These are phyloP conservation scores for Coemansia sp. DNA, from an alignment of 192 early-diverging fungal species.

Conservation along the genomic window DNA sequence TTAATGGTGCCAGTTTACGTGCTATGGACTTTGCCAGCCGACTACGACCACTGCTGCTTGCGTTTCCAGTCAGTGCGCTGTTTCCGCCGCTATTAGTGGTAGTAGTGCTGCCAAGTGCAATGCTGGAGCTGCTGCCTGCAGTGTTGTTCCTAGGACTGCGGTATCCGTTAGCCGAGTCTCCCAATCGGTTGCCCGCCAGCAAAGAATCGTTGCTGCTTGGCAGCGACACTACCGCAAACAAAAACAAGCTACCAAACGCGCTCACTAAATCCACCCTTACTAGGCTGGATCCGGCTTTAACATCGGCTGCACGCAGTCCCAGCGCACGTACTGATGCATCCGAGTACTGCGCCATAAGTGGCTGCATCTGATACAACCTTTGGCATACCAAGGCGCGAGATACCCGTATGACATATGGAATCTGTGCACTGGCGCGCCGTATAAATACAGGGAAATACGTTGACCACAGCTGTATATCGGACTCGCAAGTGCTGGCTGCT, in stretches of 20 bases:
- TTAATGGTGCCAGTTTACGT: conserved; percentile 46
- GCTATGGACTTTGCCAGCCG: conserved; percentile 51
- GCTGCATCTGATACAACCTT: conserved; percentile 52
- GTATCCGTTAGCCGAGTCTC: conserved; percentile 3
- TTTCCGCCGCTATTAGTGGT: not conserved
- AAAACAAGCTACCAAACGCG: conserved; percentile 33
- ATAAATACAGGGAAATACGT: conserved; percentile 37
- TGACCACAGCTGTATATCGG: conserved; percentile 36
- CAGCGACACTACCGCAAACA: conserved; percentile 46
- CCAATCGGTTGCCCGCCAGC: conserved; percentile 1
- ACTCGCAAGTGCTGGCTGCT: conserved; percentile 26
- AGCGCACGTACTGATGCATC: conserved; percentile 35
- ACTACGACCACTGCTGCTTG: conserved; percentile 20
- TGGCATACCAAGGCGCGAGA: conserved; percentile 47
- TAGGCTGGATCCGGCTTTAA: conserved; percentile 6
- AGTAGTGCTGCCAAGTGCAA: not conserved
- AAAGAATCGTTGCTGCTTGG: conserved; percentile 15
- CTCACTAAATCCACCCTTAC: conserved; percentile 26
- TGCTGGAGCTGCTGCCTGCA: not conserved
- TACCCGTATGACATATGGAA: conserved; percentile 45
- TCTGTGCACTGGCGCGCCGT: conserved; percentile 34
- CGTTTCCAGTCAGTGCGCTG: conserved; percentile 9
- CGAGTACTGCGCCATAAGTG: conserved; percentile 51
- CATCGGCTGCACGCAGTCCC: conserved; percentile 6
- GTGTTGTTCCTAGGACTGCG: not conserved